Percentiles rank a stretch among this genome's conserved stretches.
Conservation (phyloP, 805 yeast genomes). For the Candida incommunis region DNA sequence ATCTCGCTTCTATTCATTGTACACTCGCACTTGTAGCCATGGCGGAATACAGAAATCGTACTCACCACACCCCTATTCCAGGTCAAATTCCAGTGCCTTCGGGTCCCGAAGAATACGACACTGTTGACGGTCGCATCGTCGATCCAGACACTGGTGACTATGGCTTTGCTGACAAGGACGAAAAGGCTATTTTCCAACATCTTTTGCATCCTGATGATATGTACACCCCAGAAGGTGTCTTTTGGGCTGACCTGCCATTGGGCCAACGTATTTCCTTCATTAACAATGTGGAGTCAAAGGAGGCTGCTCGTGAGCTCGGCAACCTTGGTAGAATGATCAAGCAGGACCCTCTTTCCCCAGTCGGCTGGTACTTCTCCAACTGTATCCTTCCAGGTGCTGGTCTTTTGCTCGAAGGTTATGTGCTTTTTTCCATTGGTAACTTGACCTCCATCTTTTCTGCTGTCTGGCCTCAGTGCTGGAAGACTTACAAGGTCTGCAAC, state of each 20-base stretch:
- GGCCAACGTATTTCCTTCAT: constrained; percentile 16
- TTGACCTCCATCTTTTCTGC: constrained; percentile 17
- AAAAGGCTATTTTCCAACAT: constrained; percentile 20
- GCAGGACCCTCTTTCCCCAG: constrained; percentile 22
- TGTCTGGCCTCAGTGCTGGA: constrained; percentile 26
- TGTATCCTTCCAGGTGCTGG: constrained; percentile 26
- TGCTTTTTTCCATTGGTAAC: constrained; percentile 25
- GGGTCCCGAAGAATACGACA: constrained; percentile 27
- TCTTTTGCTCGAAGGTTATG: constrained; percentile 25
- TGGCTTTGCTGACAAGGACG: constrained; percentile 17
- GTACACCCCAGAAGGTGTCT: constrained; percentile 20
- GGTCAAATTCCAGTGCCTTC: constrained; percentile 24
- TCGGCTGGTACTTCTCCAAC: constrained; percentile 22
- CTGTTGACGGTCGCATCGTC: constrained; percentile 18
- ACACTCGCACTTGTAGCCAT: too few relatives aligned
- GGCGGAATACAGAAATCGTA: constrained; percentile 2
- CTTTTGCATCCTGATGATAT: constrained; percentile 21
- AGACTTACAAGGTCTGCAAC: constrained; percentile 17
- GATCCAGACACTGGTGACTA: constrained; percentile 15
- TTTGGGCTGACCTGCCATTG: constrained; percentile 26
- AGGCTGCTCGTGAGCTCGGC: constrained; percentile 16
- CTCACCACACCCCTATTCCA: constrained; percentile 21
- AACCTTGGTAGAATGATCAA: constrained; percentile 15
- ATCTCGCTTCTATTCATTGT: too few relatives aligned
- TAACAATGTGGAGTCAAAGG: constrained; percentile 15